Evolutionary conservation across 805 yeast species (phyloP).

Genomic region (Crinitomyces ghanaensis): DNA sequence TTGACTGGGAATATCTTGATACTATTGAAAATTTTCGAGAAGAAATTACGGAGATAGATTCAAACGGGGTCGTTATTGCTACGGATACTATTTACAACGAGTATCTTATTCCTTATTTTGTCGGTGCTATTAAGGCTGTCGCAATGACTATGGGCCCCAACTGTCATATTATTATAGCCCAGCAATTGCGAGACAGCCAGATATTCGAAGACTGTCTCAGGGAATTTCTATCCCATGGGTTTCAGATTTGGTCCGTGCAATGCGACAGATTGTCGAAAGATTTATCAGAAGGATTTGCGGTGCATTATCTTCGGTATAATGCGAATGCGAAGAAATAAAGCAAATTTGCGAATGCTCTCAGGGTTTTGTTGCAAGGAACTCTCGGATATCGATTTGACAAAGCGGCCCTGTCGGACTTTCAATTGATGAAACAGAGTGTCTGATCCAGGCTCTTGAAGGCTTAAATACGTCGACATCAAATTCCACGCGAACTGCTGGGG

Average conservation of each 20-base stretch:
- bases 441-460: too few species aligned
- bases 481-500: too few species aligned
- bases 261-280: conserved; percentile 7
- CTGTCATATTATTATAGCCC: conserved; percentile 32
- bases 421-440: too few species aligned
- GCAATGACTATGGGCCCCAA: conserved; percentile 21
- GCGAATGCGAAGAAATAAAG: too few species aligned
- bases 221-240: conserved; percentile 22
- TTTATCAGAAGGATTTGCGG: conserved; percentile 12
- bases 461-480: too few species aligned
- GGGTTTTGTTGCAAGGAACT: too few species aligned
- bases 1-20: conserved; percentile 50
- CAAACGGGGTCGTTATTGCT: conserved; percentile 38
- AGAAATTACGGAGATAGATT: conserved; percentile 7
- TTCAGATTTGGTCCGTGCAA: conserved; percentile 20
- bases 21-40: conserved; percentile 24
- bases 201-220: conserved; percentile 38
- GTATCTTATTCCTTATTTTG: conserved; percentile 39
- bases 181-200: conserved; percentile 45
- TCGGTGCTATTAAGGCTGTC: conserved; percentile 31
- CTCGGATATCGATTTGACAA: too few species aligned
- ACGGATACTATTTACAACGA: conserved; percentile 61
- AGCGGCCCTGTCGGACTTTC: too few species aligned
- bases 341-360: too few species aligned
- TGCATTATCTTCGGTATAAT: conserved; percentile 8